A percentile compares a stretch with the other conserved stretches of the same genome.
These are phyloP conservation scores for Pythium volutum DNA, from an alignment of 352 stramenopile species.

Conservation along the genomic window DNA sequence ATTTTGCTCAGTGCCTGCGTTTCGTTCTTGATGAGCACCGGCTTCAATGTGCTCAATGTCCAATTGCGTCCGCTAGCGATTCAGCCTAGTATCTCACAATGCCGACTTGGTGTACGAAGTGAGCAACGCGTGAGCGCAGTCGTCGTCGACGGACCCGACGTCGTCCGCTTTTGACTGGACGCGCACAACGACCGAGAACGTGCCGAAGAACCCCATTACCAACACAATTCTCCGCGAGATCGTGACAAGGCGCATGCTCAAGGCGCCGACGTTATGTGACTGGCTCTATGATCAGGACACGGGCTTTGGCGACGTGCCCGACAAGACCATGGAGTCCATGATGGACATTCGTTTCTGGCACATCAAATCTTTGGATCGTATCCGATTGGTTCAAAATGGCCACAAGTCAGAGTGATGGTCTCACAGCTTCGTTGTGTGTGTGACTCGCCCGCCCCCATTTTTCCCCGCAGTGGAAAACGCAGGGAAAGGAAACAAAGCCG, in stretches of 20 bases:
- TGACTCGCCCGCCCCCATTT: background rate
- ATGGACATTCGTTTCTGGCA: too few relatives aligned
- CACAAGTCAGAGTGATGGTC: background rate
- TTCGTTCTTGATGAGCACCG: slow-evolving; percentile 6
- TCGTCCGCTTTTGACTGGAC: background rate
- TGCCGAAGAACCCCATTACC: background rate
- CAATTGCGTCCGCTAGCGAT: slow-evolving; percentile 1
- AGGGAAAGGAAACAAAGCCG: background rate
- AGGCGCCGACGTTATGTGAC: background rate
- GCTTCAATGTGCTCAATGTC: slow-evolving; percentile 10
- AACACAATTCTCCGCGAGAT: slow-evolving; percentile 6
- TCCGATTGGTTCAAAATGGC: background rate
- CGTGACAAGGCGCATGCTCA: background rate
- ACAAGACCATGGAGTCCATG: too few relatives aligned
- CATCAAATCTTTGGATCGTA: background rate
- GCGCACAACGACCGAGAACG: background rate
- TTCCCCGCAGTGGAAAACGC: background rate
- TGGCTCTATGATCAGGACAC: background rate
- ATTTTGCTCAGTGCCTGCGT: background rate
- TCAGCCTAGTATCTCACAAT: background rate
- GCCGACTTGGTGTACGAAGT: background rate
- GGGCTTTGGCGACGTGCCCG: background rate
- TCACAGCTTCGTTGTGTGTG: background rate
- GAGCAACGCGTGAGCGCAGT: too few relatives aligned
- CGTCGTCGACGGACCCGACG: background rate